Evolutionary conservation across 1,139 yeast species (phyloP).

Genomic region (Saccharomyces hybrid): DNA sequence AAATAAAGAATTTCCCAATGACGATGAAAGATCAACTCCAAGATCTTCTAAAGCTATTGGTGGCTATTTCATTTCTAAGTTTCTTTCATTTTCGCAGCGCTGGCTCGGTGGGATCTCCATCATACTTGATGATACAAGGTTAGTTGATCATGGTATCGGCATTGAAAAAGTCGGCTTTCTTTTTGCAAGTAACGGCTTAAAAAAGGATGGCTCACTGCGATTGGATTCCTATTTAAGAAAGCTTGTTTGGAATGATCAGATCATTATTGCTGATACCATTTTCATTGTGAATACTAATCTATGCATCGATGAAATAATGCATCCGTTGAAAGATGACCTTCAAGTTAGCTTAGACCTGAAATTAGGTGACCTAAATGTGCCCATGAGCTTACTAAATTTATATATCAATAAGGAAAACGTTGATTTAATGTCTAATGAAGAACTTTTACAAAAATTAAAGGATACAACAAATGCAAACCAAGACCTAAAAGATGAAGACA

Average conservation of each 20-base stretch:
- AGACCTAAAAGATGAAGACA: conserved; percentile 4
- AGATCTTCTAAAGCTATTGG: background rate
- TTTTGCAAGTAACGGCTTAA: background rate
- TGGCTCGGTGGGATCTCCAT: background rate
- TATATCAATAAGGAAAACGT: background rate
- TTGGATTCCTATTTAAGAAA: conserved; percentile 9
- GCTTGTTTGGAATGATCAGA: conserved; percentile 9
- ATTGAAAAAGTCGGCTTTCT: background rate
- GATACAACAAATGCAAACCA: background rate
- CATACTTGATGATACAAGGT: background rate
- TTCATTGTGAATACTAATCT: conserved; percentile 5
- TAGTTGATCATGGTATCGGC: background rate
- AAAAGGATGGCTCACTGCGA: background rate
- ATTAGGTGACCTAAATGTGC: conserved; percentile 11
- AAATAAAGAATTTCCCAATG: background rate
- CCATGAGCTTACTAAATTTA: conserved; percentile 6
- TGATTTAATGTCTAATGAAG: background rate
- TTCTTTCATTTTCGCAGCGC: background rate
- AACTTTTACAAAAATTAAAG: background rate
- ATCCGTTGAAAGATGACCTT: background rate
- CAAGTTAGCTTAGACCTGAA: conserved; percentile 10
- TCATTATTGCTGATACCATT: conserved; percentile 14
- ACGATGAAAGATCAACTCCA: background rate
- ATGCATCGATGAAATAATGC: background rate
- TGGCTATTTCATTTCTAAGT: background rate